Conservation (phyloP, 176 grass and related monocot genomes). For the Oryza meridionalis region DNA sequence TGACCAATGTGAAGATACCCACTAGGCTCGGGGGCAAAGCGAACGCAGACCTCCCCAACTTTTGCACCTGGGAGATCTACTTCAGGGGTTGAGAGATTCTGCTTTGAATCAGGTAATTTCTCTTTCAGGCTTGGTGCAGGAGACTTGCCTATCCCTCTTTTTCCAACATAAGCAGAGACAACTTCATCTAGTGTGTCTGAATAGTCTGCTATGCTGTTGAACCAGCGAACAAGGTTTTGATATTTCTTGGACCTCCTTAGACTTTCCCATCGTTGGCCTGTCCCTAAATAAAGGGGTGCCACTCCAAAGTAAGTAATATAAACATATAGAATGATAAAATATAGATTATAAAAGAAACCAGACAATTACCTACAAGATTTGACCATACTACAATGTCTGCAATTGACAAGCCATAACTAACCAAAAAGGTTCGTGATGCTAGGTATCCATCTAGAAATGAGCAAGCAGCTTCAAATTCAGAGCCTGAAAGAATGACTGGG, state of each 20-base stretch:
- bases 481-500: conserved; percentile 61
- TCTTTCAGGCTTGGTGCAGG: conserved; percentile 64
- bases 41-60: conserved; percentile 79
- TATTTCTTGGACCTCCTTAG: conserved; percentile 87
- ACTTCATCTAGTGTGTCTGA: conserved; percentile 61
- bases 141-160: conserved; percentile 81
- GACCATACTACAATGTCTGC: conserved; percentile 82
- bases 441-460: conserved; percentile 68
- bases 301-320: conserved; percentile 26
- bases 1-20: conserved; percentile 95
- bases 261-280: conserved; percentile 92
- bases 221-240: conserved; percentile 81
- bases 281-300: conserved; percentile 49
- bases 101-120: conserved; percentile 45
- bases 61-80: conserved; percentile 86
- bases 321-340: not conserved
- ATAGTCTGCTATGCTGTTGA: conserved; percentile 69
- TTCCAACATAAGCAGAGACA: conserved; percentile 76
- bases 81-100: conserved; percentile 57
- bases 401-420: conserved; percentile 70
- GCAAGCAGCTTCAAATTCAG: conserved; percentile 79
- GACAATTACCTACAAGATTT: conserved; percentile 73
- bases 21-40: conserved; percentile 93
- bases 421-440: conserved; percentile 68
- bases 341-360: conserved; percentile 7